Base-by-base conservation (phyloP, 345 rosid species). In the Eucalyptus polyanthemos region DNA sequence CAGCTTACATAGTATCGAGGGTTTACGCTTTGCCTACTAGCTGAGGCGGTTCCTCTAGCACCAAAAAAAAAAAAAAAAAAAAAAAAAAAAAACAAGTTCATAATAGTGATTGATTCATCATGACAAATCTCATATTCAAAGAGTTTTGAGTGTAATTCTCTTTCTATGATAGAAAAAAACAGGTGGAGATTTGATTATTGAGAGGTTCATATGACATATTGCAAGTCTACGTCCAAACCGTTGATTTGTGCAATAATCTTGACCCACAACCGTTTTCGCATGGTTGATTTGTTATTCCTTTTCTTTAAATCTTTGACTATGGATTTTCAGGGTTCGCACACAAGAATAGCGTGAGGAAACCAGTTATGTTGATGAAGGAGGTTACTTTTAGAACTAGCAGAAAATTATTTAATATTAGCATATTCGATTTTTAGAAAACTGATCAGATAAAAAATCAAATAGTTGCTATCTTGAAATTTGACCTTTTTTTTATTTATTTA, bases 1-100 rank as follows among this genome's bases (percentile, higher is more conserved):
- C 1, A 11, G 47, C 47, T 45, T 45, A 45, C 47, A 4, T 45
- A 45, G 49, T 4, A 45, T 1, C 1, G 1, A 2, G 47, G 3
- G 11, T 45, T 45, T 45, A 45, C 47, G 11, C 47, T 45, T 45
- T 9, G 1, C 1, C 47, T 45, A 45, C 0, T 45, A 1, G 47
- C 11, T 45, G 47, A 45, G 47, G 47, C 11, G 49, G 49, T 45
- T 45, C 11, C 49, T 45, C 49, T 10, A 45, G 49, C 49, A 10
- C 11, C 11, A 8, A 44, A 44, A 45, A 45, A 45, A 45, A 45
- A 42, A 42, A 42, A 44, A 42, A 42, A 34, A 34, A 34, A 45
- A 45, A 45, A 45, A 45, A 45, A 45, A 45, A 45, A 37, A 9
- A 37, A 27, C 45, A 37, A 37, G 83, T 45, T 76, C 47, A 21